Base-by-base conservation (phyloP, 148 eudicot species). In the Fallopia convolvulus region DNA sequence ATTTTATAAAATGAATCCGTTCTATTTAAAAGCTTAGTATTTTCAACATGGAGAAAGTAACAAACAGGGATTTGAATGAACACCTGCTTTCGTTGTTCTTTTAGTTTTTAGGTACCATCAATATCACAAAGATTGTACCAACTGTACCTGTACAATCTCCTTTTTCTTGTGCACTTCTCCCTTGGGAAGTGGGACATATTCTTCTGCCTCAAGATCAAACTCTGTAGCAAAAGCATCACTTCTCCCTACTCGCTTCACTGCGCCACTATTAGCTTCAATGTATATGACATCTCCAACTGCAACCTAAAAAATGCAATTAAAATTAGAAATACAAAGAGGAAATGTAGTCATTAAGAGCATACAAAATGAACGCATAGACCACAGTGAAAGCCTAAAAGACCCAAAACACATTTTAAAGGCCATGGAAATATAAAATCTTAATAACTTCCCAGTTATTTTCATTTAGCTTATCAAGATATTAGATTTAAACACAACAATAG, bases 171-270 rank as follows among this genome's bases (percentile, higher is more conserved):
- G 98, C 85, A 96, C 99, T 86, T 96, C 99, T 83, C 99, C 97
- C 82, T 96, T 96, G 36, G 99, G 99, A 79, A 96, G 97, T 23
- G 99, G 98, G 63, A 96, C 99, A 83, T 96, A 96, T 79, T 96
- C 99, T 85, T 93, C 98, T 50, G 98, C 99, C 89, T 96, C 99
- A 14, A 96, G 97, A 85, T 96, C 98, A 72, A 96, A 96, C 78
- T 96, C 99, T 32, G 99, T 93, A 39, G 99, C 99, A 87, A 96
- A 96, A 78, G 94, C 97, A 85, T 96, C 99, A 81, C 98, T 96
- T 82, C 99, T 90, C 33, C 99, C 98, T 72, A 96, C 99, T 77
- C 99, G 90, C 75, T 96, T 93, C 50, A 93, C 99, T 55, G 99
- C 99, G 53, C 99, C 99, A 74, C 99, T 96, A 79, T 96, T 93